Conservation (phyloP, 139 green algal species). For the Chlamydomonas schloesseri region DNA sequence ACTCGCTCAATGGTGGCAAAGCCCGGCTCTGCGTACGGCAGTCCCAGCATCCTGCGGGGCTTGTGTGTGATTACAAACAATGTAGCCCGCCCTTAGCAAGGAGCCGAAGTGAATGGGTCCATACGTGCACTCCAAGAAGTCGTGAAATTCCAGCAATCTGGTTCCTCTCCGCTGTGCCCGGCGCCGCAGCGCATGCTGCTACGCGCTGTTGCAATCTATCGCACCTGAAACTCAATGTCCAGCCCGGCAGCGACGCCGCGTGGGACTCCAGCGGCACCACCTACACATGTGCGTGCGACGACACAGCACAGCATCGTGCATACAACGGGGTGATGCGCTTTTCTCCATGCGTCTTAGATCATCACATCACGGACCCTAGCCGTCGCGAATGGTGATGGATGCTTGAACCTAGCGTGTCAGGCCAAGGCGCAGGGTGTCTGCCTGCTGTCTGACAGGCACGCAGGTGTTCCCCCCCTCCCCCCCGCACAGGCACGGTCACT, state of each 20-base stretch:
- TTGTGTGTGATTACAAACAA: no score
- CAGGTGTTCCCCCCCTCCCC: no score
- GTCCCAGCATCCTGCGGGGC: slow-evolving; percentile 15
- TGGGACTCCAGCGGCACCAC: slow-evolving; percentile 21
- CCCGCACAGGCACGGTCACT: no score
- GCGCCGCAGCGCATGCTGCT: neutral
- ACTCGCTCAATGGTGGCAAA: slow-evolving; percentile 55
- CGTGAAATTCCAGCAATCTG: no score
- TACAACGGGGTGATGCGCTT: no score
- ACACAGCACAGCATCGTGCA: no score
- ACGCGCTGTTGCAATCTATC: neutral
- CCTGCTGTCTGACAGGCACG: neutral
- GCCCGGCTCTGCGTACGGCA: slow-evolving; percentile 57
- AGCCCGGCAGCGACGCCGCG: neutral
- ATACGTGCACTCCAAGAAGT: no score
- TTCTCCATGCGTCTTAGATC: neutral
- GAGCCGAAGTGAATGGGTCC: neutral
- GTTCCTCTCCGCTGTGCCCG: no score
- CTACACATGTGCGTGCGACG: neutral
- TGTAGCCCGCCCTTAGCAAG: no score
- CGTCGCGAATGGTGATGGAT: neutral
- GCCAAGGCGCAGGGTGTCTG: no score
- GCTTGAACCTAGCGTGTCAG: no score
- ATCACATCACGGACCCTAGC: no score
- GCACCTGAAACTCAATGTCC: slow-evolving; percentile 25